A percentile compares a stretch with the other conserved stretches of the same genome.
Conservation (phyloP, 208 protist species). For the Strigomonas galati region DNA sequence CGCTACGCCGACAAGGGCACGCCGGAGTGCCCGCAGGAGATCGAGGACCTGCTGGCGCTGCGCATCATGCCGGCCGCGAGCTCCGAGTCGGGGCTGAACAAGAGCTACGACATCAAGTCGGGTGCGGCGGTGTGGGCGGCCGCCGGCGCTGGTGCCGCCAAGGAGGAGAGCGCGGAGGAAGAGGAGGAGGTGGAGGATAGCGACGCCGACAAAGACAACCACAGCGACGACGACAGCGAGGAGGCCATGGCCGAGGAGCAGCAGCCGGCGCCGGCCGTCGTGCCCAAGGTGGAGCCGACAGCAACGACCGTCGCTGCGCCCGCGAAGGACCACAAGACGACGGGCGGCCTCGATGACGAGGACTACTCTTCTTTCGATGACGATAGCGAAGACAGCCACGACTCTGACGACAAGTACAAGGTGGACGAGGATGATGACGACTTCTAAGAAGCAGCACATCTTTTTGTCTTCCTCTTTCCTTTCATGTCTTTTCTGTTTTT, state of each 20-base stretch:
- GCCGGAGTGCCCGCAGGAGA: conserved; percentile 71
- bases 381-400: conserved; percentile 31
- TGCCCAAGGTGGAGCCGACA: conserved; percentile 3
- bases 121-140: conserved; percentile 56
- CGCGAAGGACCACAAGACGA: conserved; percentile 16
- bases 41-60: conserved; percentile 69
- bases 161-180: conserved; percentile 7
- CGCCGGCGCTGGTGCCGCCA: neutral
- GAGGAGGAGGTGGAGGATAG: neutral
- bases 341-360: conserved; percentile 40
- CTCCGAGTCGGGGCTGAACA: conserved; percentile 80
- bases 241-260: conserved; percentile 1
- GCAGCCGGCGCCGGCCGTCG: conserved; percentile 8
- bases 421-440: conserved; percentile 85
- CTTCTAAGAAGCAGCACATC: conserved; percentile 43
- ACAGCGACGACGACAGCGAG: conserved; percentile 1
- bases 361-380: conserved; percentile 84
- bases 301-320: conserved; percentile 4
- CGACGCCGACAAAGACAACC: neutral
- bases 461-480: conserved; percentile 4
- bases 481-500: neutral
- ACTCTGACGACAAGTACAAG: conserved; percentile 55
- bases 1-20: conserved; percentile 55
- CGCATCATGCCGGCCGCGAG: conserved; percentile 71
- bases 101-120: conserved; percentile 88